phyloP scores from a whole-genome alignment of 2,329 filamentous ascomycete species.

The Alternaria atra region DNA sequence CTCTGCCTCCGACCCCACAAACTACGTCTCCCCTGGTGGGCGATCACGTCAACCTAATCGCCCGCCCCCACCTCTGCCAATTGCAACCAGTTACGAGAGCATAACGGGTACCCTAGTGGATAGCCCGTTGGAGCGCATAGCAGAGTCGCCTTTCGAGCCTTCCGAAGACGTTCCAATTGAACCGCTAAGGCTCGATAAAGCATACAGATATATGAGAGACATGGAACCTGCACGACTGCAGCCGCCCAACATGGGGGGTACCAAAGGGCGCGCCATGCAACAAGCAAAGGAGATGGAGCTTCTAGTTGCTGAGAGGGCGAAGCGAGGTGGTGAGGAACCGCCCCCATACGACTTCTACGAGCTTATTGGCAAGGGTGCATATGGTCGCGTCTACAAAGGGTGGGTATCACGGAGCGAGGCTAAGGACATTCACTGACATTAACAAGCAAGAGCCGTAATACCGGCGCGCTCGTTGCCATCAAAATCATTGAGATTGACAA shows the following conservation, averaged over 20 bases:
- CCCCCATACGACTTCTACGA: slow-evolving; percentile 75
- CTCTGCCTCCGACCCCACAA: slow-evolving; percentile 36
- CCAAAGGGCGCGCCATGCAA: slow-evolving; percentile 69
- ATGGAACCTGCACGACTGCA: slow-evolving; percentile 47
- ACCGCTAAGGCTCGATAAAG: slow-evolving; percentile 7
- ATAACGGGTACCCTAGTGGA: slow-evolving; percentile 19
- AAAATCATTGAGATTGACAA: slow-evolving; percentile 89
- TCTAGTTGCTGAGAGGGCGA: slow-evolving; percentile 69
- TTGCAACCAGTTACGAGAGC: slow-evolving; percentile 26
- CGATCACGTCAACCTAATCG: slow-evolving; percentile 16
- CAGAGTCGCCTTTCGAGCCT: slow-evolving; percentile 33
- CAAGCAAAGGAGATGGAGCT: slow-evolving; percentile 76
- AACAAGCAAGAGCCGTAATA: slow-evolving; percentile 51
- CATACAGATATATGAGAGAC: slow-evolving; percentile 14
- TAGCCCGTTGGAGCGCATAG: slow-evolving; percentile 35
- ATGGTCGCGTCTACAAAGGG: slow-evolving; percentile 77
- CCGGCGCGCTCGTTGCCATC: slow-evolving; percentile 70
- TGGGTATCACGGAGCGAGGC: slow-evolving; percentile 31
- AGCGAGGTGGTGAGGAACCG: slow-evolving; percentile 66
- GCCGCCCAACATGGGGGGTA: slow-evolving; percentile 47
- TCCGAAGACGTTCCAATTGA: slow-evolving; percentile 1
- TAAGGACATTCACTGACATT: slow-evolving; percentile 26
- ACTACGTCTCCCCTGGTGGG: slow-evolving; percentile 19
- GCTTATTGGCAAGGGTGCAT: slow-evolving; percentile 78
- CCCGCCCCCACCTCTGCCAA: slow-evolving; percentile 24